Conservation (phyloP, 1,284 basidiomycete genomes). For the Fistulinella cinereoalba region DNA sequence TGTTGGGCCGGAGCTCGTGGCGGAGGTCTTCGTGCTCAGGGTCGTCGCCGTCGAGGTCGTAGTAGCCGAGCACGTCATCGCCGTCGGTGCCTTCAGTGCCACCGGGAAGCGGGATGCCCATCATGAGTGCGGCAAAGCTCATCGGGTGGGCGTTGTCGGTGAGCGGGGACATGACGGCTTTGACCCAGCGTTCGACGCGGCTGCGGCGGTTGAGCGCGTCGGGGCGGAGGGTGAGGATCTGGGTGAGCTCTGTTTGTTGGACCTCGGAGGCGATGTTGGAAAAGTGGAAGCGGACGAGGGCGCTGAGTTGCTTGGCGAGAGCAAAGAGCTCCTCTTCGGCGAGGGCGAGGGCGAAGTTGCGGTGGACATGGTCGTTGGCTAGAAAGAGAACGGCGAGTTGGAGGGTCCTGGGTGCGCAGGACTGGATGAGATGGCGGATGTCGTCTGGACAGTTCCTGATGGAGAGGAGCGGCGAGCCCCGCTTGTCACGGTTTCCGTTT, state of each 20-base stretch:
- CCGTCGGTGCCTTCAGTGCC: slow-evolving; percentile 34
- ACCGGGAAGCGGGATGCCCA: slow-evolving; percentile 52
- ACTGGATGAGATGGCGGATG: slow-evolving; percentile 43
- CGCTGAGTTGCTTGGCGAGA: slow-evolving; percentile 40
- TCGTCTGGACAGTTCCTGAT: slow-evolving; percentile 32
- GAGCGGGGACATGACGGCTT: slow-evolving; percentile 44
- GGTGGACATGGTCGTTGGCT: slow-evolving; percentile 29
- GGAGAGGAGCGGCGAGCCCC: slow-evolving; percentile 45
- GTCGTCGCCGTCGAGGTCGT: slow-evolving; percentile 53
- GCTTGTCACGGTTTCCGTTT: too few relatives aligned
- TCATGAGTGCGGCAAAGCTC: slow-evolving; percentile 66
- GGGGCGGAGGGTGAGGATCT: slow-evolving; percentile 44
- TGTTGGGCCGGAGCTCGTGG: slow-evolving; percentile 55
- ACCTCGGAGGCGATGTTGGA: slow-evolving; percentile 42
- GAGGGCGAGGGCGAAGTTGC: slow-evolving; percentile 39
- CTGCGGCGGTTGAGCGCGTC: slow-evolving; percentile 40
- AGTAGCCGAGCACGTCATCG: slow-evolving; percentile 45
- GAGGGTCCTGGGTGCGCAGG: slow-evolving; percentile 53
- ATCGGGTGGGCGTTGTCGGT: slow-evolving; percentile 44
- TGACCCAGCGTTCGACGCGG: slow-evolving; percentile 54
- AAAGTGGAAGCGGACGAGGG: slow-evolving; percentile 45
- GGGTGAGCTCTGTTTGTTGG: slow-evolving; percentile 40
- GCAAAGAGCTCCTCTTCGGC: slow-evolving; percentile 53
- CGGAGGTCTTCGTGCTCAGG: slow-evolving; percentile 55
- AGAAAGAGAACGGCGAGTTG: slow-evolving; percentile 46